Percentiles rank a stretch among this genome's conserved stretches.
Evolutionary conservation across 306 rosid species (phyloP).

Genomic region (Quercus suber): DNA sequence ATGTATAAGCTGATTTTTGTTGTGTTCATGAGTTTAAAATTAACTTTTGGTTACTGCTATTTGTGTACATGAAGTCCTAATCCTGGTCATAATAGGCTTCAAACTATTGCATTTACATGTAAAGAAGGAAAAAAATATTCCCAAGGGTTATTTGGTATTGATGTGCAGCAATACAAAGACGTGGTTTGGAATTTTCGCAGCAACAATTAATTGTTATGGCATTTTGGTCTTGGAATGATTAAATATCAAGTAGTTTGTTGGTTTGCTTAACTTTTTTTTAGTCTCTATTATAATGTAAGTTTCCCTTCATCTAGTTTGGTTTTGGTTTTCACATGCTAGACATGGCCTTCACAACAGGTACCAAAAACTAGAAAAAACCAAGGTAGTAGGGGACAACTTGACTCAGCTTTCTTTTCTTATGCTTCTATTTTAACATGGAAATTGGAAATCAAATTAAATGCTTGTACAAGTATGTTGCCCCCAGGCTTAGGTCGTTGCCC

Average conservation of each 20-base stretch:
- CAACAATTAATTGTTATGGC: background rate
- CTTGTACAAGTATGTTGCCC: conserved; percentile 86
- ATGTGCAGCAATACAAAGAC: too few species aligned
- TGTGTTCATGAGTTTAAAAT: background rate
- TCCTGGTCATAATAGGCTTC: background rate
- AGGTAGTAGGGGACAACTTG: conserved; percentile 55
- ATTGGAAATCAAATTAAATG: conserved; percentile 87
- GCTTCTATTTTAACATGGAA: conserved; percentile 60
- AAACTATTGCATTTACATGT: background rate
- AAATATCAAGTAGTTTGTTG: too few species aligned
- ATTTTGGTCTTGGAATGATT: background rate
- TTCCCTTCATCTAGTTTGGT: background rate
- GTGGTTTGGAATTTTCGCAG: background rate
- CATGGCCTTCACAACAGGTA: conserved; percentile 36
- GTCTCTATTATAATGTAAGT: background rate
- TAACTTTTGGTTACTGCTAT: background rate
- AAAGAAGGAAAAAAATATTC: background rate
- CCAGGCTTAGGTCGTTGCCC: conserved; percentile 12
- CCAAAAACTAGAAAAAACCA: conserved; percentile 75
- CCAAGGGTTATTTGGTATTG: background rate
- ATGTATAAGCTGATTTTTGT: background rate
- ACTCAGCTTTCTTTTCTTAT: conserved; percentile 60
- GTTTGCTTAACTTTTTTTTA: too few species aligned
- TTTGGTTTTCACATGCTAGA: background rate
- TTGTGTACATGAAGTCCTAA: background rate